phyloP scores from a whole-genome alignment of 164 flowering plant species.

The Houttuynia cordata region DNA sequence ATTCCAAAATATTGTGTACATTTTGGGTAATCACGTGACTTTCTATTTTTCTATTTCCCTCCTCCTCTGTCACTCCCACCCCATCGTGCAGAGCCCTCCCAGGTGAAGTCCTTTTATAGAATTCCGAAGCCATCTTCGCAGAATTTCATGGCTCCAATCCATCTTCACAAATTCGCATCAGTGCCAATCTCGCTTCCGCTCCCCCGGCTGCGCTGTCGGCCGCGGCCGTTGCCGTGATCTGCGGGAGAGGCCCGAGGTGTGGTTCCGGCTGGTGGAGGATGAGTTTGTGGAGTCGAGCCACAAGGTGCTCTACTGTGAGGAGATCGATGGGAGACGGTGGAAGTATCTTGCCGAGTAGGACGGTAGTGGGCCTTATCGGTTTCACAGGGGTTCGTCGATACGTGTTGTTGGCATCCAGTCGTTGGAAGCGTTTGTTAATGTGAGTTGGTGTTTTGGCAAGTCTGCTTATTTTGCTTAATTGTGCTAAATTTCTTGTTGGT shows the following conservation, averaged over 20 bases:
- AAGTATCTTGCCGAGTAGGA: slow-evolving; percentile 49
- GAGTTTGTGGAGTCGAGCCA: slow-evolving; percentile 47
- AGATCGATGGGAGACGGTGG: slow-evolving; percentile 73
- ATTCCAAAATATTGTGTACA: too few relatives aligned
- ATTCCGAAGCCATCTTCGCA: too few relatives aligned
- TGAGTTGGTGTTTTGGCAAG: slow-evolving; percentile 9
- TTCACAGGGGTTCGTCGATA: slow-evolving; percentile 37
- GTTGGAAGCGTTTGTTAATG: slow-evolving; percentile 60
- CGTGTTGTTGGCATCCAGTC: slow-evolving; percentile 61
- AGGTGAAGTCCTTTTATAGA: too few relatives aligned
- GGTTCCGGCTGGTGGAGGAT: slow-evolving; percentile 27
- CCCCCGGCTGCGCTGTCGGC: slow-evolving; percentile 11
- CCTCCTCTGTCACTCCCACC: too few relatives aligned
- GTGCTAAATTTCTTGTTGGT: too few relatives aligned
- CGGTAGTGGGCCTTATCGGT: slow-evolving; percentile 9
- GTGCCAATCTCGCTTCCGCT: slow-evolving; percentile 70
- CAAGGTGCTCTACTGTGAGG: slow-evolving; percentile 73
- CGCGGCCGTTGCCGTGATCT: slow-evolving; percentile 6
- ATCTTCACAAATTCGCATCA: too few relatives aligned
- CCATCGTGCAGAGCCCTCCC: too few relatives aligned
- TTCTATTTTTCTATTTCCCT: too few relatives aligned
- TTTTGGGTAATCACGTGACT: too few relatives aligned
- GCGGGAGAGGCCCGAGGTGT: slow-evolving; percentile 11
- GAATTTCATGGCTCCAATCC: too few relatives aligned
- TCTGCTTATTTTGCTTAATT: too few relatives aligned